phyloP scores from a whole-genome alignment of 768 basidiomycete species.

The Naganishia antarctica region DNA sequence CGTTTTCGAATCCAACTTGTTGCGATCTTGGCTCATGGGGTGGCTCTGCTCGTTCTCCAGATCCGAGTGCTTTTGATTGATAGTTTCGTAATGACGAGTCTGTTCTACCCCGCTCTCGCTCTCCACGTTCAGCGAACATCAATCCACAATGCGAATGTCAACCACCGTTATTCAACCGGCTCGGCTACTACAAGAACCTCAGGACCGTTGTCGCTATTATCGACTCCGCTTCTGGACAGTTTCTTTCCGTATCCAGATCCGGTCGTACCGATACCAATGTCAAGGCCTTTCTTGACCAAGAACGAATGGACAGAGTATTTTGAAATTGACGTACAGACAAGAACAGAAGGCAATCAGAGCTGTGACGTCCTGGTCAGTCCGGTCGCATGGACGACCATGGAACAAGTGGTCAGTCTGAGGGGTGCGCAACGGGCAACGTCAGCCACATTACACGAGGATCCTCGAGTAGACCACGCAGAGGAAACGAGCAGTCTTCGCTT shows the following conservation, averaged over 20 bases:
- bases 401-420: background rate
- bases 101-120: slow-evolving; percentile 48
- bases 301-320: slow-evolving; percentile 1
- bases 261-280: slow-evolving; percentile 33
- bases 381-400: slow-evolving; percentile 7
- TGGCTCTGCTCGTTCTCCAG: slow-evolving; percentile 25
- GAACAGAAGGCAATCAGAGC: background rate
- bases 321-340: background rate
- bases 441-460: too few relatives aligned
- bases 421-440: too few relatives aligned
- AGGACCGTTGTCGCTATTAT: slow-evolving; percentile 41
- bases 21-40: background rate
- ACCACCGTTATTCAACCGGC: background rate
- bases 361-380: slow-evolving; percentile 6
- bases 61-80: slow-evolving; percentile 47
- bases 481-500: background rate
- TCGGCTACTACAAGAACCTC: background rate
- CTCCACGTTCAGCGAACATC: slow-evolving; percentile 39
- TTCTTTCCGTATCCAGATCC: slow-evolving; percentile 48
- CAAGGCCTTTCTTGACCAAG: slow-evolving; percentile 10
- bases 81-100: slow-evolving; percentile 48
- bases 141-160: background rate
- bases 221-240: slow-evolving; percentile 41
- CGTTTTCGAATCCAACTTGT: background rate
- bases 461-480: background rate